Percentiles rank a stretch among this genome's conserved stretches.
Evolutionary conservation across 2,329 filamentous ascomycete genomes (phyloP).

Genomic region (Pyrenophora tritici-repentis): DNA sequence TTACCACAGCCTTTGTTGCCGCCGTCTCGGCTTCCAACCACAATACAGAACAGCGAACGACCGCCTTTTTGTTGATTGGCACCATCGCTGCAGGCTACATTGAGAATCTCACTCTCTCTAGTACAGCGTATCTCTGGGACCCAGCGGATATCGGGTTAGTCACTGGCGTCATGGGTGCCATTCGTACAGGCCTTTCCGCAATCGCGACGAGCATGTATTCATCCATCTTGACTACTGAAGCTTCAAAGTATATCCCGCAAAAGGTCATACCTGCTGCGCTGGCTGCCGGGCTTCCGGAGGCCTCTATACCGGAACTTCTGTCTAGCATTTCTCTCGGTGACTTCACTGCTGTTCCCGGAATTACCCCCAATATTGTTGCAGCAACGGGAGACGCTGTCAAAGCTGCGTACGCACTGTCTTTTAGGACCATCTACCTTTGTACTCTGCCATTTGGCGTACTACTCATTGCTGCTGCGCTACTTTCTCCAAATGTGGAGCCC

Average conservation of each 20-base stretch:
- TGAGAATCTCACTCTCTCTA: conserved; percentile 38
- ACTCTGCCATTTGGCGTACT: conserved; percentile 45
- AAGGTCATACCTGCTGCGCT: conserved; percentile 34
- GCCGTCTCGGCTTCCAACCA: conserved; percentile 28
- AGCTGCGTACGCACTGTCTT: conserved; percentile 52
- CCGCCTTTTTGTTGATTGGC: conserved; percentile 31
- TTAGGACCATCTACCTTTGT: conserved; percentile 53
- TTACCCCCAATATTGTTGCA: conserved; percentile 30
- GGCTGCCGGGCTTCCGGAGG: conserved; percentile 29
- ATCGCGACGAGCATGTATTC: conserved; percentile 39
- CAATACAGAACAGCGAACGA: conserved; percentile 24
- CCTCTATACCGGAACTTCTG: conserved; percentile 29
- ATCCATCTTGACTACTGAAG: conserved; percentile 36
- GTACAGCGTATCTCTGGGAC: conserved; percentile 38
- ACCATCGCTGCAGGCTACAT: conserved; percentile 36
- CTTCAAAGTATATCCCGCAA: conserved; percentile 31
- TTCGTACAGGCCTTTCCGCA: conserved; percentile 33
- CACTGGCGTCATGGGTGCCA: conserved; percentile 37
- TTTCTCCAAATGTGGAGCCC: conserved; percentile 52
- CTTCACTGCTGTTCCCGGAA: conserved; percentile 33
- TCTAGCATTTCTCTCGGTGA: conserved; percentile 29
- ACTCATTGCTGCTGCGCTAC: conserved; percentile 45
- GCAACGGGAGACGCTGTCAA: conserved; percentile 45
- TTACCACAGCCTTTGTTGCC: conserved; percentile 35
- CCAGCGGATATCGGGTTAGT: conserved; percentile 41